Percentiles rank a stretch among this genome's conserved stretches.
These are phyloP conservation scores for Chalciporus chontae DNA, from an alignment of 768 basidiomycete species.

Conservation along the genomic window DNA sequence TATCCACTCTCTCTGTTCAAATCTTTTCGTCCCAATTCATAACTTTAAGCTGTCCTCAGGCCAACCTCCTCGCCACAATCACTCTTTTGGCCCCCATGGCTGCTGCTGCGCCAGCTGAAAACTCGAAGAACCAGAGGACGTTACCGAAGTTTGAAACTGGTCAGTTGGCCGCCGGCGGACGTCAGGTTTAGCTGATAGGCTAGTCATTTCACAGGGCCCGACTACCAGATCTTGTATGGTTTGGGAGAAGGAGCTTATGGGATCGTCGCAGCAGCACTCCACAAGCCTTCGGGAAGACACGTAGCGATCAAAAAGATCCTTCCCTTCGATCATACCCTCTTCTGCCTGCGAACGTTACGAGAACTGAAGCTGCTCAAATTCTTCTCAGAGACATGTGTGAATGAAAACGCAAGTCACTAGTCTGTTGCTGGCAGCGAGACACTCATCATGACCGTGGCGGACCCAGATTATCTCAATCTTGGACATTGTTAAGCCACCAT, in stretches of 20 bases:
- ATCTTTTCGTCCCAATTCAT: neutral
- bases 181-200: slow-evolving; percentile 3
- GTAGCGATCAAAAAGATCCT: slow-evolving; percentile 96
- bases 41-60: too few relatives aligned
- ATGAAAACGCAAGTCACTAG: slow-evolving; percentile 65
- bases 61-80: neutral
- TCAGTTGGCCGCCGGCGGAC: slow-evolving; percentile 24
- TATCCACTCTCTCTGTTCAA: neutral
- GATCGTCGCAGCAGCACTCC: slow-evolving; percentile 84
- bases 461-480: slow-evolving; percentile 85
- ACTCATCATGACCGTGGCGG: slow-evolving; percentile 2
- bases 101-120: slow-evolving; percentile 8
- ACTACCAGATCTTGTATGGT: slow-evolving; percentile 69
- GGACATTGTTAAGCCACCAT: slow-evolving; percentile 82
- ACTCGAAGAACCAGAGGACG: slow-evolving; percentile 52
- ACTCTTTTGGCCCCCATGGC: slow-evolving; percentile 1
- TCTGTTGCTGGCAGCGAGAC: neutral
- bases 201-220: slow-evolving; percentile 46
- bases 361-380: slow-evolving; percentile 90
- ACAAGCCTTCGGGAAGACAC: slow-evolving; percentile 74
- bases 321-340: slow-evolving; percentile 92
- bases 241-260: slow-evolving; percentile 90
- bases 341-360: slow-evolving; percentile 83
- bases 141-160: slow-evolving; percentile 74
- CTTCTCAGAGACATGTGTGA: slow-evolving; percentile 75